A percentile compares a stretch with the other conserved stretches of the same genome.
These are phyloP conservation scores for Somion occarium DNA, from an alignment of 1,284 basidiomycete species.

Conservation along the genomic window DNA sequence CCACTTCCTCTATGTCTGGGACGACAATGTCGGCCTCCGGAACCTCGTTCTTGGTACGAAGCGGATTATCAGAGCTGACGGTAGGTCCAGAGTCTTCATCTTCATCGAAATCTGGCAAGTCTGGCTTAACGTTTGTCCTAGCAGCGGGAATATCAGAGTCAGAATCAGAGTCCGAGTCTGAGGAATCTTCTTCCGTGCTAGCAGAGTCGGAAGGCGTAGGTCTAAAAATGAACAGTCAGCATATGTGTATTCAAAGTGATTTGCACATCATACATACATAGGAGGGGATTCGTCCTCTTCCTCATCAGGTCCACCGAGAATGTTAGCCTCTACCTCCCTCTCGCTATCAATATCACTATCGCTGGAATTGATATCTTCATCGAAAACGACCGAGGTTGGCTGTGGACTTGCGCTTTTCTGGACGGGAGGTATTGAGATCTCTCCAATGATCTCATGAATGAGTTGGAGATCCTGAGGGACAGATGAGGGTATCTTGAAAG, in stretches of 20 bases:
- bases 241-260: background rate
- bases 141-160: constrained; percentile 24
- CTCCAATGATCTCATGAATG: constrained; percentile 61
- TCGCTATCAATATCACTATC: constrained; percentile 43
- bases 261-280: constrained; percentile 12
- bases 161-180: constrained; percentile 40
- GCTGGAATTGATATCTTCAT: constrained; percentile 34
- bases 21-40: constrained; percentile 43
- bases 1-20: constrained; percentile 55
- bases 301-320: constrained; percentile 34
- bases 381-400: constrained; percentile 10
- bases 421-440: constrained; percentile 14
- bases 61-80: constrained; percentile 35
- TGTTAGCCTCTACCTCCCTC: constrained; percentile 62
- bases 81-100: constrained; percentile 44
- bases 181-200: constrained; percentile 29
- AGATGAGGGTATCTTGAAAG: constrained; percentile 54
- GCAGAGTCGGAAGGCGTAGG: constrained; percentile 18
- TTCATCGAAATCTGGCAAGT: constrained; percentile 32
- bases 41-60: constrained; percentile 64
- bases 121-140: background rate
- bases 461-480: constrained; percentile 70
- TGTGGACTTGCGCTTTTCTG: constrained; percentile 7
- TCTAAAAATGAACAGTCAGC: constrained; percentile 9
- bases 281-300: constrained; percentile 26